Evolutionary conservation across 2,329 filamentous ascomycete species (phyloP), one percentile per base, ranked within the genome.

Genomic region (Exophiala oligosperma): DNA sequence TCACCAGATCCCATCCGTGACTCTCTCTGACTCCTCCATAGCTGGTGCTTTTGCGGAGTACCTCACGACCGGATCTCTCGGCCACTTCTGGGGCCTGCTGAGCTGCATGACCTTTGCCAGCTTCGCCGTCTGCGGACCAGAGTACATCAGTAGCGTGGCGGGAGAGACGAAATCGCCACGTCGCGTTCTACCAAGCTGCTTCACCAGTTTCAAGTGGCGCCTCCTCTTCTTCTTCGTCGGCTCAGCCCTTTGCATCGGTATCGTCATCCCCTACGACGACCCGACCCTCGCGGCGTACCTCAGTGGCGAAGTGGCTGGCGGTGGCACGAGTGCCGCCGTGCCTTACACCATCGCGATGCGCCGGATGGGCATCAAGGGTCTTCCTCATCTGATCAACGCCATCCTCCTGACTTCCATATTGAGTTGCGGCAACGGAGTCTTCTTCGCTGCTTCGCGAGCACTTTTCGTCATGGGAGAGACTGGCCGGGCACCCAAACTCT

Each of bases 201-300:
- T 85, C 73, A 91, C 91, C 59, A 85, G 87, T 49, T 89, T 92
- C 1, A 92, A 92, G 71, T 92, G 90, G 72, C 86, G 90, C 32
- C 76, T 94, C 29, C 87, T 87, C 0, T 76, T 83, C 1, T 93
- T 93, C 72, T 92, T 92, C 73, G 82, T 91, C 40, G 81, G 91
- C 1, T 89, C 89, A 1, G 85, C 88, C 0, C 78, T 94, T 1
- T 84, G 83, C 21, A 85, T 91, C 3, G 88, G 89, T 7, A 87
- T 91, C 50, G 70, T 90, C 23, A 84, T 52, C 49, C 79, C 90
- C 2, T 87, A 86, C 68, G 80, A 88, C 54, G 83, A 91, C 65
- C 68, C 74, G 0, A 76, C 79, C 8, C 77, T 91, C 47, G 78
- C 75, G 2, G 78, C 76, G 38, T 84, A 83, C 0, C 85, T 87